Conservation (phyloP, 495 filamentous ascomycete species). For the Aspergillus haitiensis region DNA sequence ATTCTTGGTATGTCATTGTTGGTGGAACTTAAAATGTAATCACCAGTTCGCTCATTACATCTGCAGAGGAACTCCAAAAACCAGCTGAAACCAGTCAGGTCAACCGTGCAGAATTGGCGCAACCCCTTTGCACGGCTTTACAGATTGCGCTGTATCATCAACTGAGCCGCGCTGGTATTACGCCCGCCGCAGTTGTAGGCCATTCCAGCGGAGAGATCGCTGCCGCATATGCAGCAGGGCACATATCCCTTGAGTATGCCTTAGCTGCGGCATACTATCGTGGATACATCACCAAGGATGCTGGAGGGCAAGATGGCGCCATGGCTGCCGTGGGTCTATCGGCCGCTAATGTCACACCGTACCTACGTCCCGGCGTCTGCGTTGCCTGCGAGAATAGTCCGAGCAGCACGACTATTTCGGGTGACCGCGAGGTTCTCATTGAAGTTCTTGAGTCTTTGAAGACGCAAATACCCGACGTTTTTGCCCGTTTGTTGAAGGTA, state of each 20-base stretch:
- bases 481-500: constrained; percentile 55
- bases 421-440: constrained; percentile 28
- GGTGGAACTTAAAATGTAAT: too few relatives aligned
- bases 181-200: constrained; percentile 46
- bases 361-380: constrained; percentile 18
- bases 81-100: too few relatives aligned
- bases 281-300: constrained; percentile 26
- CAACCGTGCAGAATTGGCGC: too few relatives aligned
- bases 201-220: constrained; percentile 64
- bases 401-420: constrained; percentile 46
- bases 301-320: constrained; percentile 2
- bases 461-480: constrained; percentile 48
- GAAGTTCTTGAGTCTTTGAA: constrained; percentile 17
- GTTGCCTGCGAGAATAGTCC: constrained; percentile 52
- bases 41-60: too few relatives aligned
- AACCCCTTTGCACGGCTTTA: not conserved
- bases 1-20: too few relatives aligned
- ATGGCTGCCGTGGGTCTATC: constrained; percentile 40
- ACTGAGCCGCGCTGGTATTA: not conserved
- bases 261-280: constrained; percentile 32
- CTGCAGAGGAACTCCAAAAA: too few relatives aligned
- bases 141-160: not conserved
- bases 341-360: constrained; percentile 18
- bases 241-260: constrained; percentile 39
- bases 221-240: constrained; percentile 36